Conservation (phyloP, 176 grass and related monocot species). For the Rhynchospora pubera region DNA sequence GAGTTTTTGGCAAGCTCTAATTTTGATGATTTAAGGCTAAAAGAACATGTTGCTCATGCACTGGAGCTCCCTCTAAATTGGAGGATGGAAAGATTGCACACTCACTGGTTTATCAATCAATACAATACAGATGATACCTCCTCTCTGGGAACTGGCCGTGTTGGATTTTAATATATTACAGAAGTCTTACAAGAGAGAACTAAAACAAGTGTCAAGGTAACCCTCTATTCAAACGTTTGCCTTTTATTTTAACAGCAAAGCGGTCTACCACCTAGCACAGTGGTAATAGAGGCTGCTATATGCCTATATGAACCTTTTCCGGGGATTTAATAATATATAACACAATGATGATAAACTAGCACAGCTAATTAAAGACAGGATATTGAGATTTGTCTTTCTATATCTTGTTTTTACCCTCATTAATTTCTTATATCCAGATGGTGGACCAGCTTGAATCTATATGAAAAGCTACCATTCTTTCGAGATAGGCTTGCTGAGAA, state of each 20-base stretch:
- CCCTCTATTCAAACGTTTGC: too few species aligned
- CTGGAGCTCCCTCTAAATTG: slow-evolving; percentile 28
- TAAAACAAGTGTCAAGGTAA: slow-evolving; percentile 25
- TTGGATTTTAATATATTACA: slow-evolving; percentile 36
- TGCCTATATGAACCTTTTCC: too few species aligned
- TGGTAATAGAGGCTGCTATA: too few species aligned
- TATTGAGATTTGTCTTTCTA: not conserved
- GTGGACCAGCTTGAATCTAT: slow-evolving; percentile 12
- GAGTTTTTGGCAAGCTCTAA: not conserved
- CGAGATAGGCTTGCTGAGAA: slow-evolving; percentile 20
- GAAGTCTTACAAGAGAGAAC: slow-evolving; percentile 14
- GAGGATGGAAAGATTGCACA: slow-evolving; percentile 18
- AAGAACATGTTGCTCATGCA: slow-evolving; percentile 16
- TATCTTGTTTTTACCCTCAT: not conserved
- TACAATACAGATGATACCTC: slow-evolving; percentile 1
- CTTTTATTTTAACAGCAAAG: too few species aligned
- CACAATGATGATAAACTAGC: too few species aligned
- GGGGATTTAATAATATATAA: too few species aligned
- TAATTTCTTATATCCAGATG: slow-evolving; percentile 9
- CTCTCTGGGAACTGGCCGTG: slow-evolving; percentile 21
- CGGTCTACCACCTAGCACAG: too few species aligned
- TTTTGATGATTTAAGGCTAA: not conserved
- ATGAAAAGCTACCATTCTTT: slow-evolving; percentile 19
- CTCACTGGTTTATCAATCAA: slow-evolving; percentile 17
- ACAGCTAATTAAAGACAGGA: too few species aligned